Conservation (phyloP, 106 monocot genomes). For the Allium fistulosum region DNA sequence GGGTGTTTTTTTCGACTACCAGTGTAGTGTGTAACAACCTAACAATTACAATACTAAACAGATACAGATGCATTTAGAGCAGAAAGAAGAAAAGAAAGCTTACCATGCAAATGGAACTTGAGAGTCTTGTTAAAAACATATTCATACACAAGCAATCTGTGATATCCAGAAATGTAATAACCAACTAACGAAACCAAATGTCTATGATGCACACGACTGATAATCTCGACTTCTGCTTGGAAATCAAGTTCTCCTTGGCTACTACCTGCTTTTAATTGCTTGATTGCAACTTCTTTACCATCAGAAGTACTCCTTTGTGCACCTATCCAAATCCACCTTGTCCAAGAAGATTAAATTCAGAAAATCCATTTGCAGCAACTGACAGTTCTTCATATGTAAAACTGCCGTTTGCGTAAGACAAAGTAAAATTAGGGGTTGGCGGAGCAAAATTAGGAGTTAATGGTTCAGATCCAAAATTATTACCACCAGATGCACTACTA, state of each 20-base stretch:
- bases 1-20: too few relatives aligned
- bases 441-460: not conserved
- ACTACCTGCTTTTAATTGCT: conserved; percentile 14
- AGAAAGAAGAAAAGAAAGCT: not conserved
- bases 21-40: too few relatives aligned
- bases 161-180: conserved; percentile 10
- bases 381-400: conserved; percentile 17
- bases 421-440: conserved; percentile 4
- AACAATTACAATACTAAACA: too few relatives aligned
- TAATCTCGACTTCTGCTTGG: conserved; percentile 18
- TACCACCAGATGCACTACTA: not conserved
- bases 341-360: conserved; percentile 15
- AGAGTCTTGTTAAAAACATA: conserved; percentile 13
- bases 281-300: conserved; percentile 18
- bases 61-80: too few relatives aligned
- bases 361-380: conserved; percentile 12
- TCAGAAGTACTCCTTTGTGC: conserved; percentile 10
- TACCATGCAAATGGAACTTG: conserved; percentile 18
- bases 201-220: conserved; percentile 19
- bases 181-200: conserved; percentile 18
- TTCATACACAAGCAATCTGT: conserved; percentile 21
- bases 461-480: conserved; percentile 4
- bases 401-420: conserved; percentile 5
- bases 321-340: conserved; percentile 25
- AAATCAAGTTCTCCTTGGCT: conserved; percentile 19